Evolutionary conservation across 1,284 basidiomycete genomes (phyloP).

Genomic region (Golubevia sp.): DNA sequence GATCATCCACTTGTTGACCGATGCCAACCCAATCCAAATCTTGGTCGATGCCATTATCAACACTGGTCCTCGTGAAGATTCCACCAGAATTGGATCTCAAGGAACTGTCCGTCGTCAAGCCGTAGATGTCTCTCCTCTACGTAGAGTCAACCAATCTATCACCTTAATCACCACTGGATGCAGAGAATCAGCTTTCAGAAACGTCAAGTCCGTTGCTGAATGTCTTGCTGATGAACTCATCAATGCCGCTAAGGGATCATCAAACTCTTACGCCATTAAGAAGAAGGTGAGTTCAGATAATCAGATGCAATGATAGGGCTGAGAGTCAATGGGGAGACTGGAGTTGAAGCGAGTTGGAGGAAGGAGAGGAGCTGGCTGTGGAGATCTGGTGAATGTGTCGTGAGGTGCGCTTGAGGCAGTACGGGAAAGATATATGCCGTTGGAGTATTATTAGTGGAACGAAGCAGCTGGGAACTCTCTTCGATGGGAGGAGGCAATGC

Average conservation of each 20-base stretch:
- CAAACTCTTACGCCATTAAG: slow-evolving; percentile 99
- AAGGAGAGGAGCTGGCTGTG: no score
- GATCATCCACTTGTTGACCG: slow-evolving; percentile 99
- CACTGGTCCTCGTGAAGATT: slow-evolving; percentile 99
- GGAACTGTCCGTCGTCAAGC: slow-evolving; percentile 99
- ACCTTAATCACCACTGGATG: slow-evolving; percentile 94
- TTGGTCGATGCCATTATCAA: slow-evolving; percentile 98
- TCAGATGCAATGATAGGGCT: no score
- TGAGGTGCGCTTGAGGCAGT: no score
- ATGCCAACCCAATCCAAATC: slow-evolving; percentile 99
- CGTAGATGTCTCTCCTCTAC: slow-evolving; percentile 97
- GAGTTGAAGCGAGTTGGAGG: no score
- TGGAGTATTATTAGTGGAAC: no score
- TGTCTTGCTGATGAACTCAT: slow-evolving; percentile 99
- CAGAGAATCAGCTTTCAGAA: slow-evolving; percentile 99
- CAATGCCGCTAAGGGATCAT: slow-evolving; percentile 99
- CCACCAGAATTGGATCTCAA: slow-evolving; percentile 99
- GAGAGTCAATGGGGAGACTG: no score
- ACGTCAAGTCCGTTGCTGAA: slow-evolving; percentile 94
- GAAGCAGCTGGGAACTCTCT: no score
- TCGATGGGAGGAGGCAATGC: no score
- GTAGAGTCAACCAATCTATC: slow-evolving; percentile 97
- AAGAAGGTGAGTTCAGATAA: slow-evolving; percentile 66
- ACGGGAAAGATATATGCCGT: no score
- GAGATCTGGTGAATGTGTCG: no score